These are phyloP conservation scores for Gentiana straminea DNA, from an alignment of 257 asterid genomes.

Conservation along the genomic window DNA sequence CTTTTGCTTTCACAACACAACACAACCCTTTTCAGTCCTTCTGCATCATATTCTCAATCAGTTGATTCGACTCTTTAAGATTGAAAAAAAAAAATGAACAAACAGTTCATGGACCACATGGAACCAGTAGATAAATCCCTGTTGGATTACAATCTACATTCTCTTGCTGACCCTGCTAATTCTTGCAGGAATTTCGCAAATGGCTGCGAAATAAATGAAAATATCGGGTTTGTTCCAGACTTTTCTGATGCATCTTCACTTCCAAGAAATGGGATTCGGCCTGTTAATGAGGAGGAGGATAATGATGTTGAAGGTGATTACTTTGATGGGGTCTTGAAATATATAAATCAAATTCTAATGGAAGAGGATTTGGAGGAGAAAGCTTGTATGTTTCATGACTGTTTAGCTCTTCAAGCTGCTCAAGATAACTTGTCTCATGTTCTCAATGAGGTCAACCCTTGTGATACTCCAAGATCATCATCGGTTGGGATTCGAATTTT, in stretches of 20 bases:
- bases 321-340: conserved; percentile 51
- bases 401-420: conserved; percentile 61
- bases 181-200: not conserved
- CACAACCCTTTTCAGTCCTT: too few species aligned
- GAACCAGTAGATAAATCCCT: conserved; percentile 1
- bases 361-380: conserved; percentile 47
- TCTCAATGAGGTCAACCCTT: conserved; percentile 14
- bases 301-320: conserved; percentile 41
- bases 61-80: not conserved
- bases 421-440: conserved; percentile 52
- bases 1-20: not conserved
- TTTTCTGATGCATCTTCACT: not conserved
- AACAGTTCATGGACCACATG: not conserved
- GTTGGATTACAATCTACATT: not conserved
- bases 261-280: not conserved
- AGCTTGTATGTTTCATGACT: conserved; percentile 47
- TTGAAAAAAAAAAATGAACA: not conserved
- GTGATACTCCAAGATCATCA: conserved; percentile 1
- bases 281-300: conserved; percentile 1
- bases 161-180: not conserved
- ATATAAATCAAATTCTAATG: conserved; percentile 51
- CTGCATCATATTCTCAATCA: not conserved
- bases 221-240: not conserved
- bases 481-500: not conserved
- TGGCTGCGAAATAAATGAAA: conserved; percentile 5